phyloP scores from a whole-genome alignment of 208 protist species.

The Strigomonas culicis region DNA sequence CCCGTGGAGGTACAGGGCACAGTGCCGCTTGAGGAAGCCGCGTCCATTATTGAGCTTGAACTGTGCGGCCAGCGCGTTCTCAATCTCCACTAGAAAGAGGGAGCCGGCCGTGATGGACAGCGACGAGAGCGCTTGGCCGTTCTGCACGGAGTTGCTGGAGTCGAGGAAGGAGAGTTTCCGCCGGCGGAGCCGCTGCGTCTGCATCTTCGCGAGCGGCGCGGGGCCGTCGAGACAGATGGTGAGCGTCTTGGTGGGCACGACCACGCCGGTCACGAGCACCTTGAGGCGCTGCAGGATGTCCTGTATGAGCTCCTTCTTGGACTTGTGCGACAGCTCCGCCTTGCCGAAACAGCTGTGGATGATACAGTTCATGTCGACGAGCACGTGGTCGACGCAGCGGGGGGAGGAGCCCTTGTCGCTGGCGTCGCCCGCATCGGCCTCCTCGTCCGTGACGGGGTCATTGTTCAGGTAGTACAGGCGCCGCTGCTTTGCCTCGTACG shows the following conservation, averaged over 20 bases:
- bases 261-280: slow-evolving; percentile 60
- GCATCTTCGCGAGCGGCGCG: slow-evolving; percentile 76
- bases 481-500: slow-evolving; percentile 23
- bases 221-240: slow-evolving; percentile 82
- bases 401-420: neutral
- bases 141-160: slow-evolving; percentile 10
- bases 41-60: slow-evolving; percentile 57
- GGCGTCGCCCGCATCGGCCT: neutral
- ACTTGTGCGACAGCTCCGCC: slow-evolving; percentile 21
- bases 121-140: slow-evolving; percentile 44
- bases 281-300: slow-evolving; percentile 67
- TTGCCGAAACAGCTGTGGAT: slow-evolving; percentile 68
- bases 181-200: slow-evolving; percentile 76
- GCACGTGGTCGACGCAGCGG: slow-evolving; percentile 50
- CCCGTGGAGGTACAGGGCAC: slow-evolving; percentile 74
- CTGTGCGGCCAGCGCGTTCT: slow-evolving; percentile 76
- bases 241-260: slow-evolving; percentile 52
- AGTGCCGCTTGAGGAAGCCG: slow-evolving; percentile 50
- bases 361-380: slow-evolving; percentile 87
- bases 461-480: slow-evolving; percentile 19
- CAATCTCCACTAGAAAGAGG: slow-evolving; percentile 82
- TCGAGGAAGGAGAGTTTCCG: slow-evolving; percentile 63
- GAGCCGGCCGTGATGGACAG: slow-evolving; percentile 79
- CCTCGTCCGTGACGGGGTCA: slow-evolving; percentile 11
- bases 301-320: slow-evolving; percentile 65